Percentiles rank a stretch among this genome's conserved stretches.
Evolutionary conservation across 768 basidiomycete genomes (phyloP).

Genomic region (Tephrocybe sp.): DNA sequence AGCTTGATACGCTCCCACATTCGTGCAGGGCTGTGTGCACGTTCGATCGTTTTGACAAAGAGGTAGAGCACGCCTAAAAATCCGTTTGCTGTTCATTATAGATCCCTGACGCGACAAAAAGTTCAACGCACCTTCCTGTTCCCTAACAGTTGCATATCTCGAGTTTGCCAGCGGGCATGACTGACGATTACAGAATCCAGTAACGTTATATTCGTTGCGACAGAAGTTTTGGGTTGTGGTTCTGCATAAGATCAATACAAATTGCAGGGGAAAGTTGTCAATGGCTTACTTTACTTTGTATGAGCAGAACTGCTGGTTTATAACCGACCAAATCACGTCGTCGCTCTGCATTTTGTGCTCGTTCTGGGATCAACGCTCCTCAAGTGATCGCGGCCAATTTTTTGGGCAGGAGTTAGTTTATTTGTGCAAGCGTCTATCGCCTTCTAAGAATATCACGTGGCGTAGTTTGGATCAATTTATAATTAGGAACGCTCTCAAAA

Average conservation of each 20-base stretch:
- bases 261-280: background rate
- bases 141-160: constrained; percentile 95
- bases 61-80: constrained; percentile 78
- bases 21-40: constrained; percentile 91
- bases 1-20: constrained; percentile 98
- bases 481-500: background rate
- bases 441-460: constrained; percentile 5
- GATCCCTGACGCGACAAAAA: background rate
- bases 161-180: constrained; percentile 99
- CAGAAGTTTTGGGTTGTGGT: constrained; percentile 97
- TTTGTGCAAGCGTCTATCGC: constrained; percentile 11
- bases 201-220: constrained; percentile 97
- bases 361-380: background rate
- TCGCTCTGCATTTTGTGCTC: constrained; percentile 73
- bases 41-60: constrained; percentile 96
- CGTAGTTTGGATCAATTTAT: background rate
- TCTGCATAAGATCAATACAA: constrained; percentile 37
- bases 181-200: constrained; percentile 91
- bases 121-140: constrained; percentile 75
- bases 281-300: constrained; percentile 96
- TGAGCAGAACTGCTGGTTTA: constrained; percentile 94
- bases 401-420: constrained; percentile 9
- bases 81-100: background rate
- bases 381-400: constrained; percentile 9
- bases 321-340: constrained; percentile 98